Conservation (phyloP, 208 protist genomes). For the Trypanosoma congolense region DNA sequence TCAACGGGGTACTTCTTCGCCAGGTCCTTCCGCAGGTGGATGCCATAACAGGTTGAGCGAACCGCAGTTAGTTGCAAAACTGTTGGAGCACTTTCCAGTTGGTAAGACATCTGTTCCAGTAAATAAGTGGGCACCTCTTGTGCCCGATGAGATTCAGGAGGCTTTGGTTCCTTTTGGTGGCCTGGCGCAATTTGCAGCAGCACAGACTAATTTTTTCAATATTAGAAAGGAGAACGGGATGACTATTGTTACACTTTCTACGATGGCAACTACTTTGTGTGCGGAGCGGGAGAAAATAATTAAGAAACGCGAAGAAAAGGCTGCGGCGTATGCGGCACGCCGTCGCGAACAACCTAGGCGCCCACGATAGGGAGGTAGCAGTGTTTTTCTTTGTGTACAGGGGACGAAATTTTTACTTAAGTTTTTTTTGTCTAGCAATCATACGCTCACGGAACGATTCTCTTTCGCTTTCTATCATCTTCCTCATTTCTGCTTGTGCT, state of each 20-base stretch:
- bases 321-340: slow-evolving; percentile 18
- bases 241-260: slow-evolving; percentile 49
- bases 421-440: no score
- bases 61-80: slow-evolving; percentile 57
- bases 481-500: slow-evolving; percentile 3
- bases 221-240: slow-evolving; percentile 57
- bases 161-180: slow-evolving; percentile 60
- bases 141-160: slow-evolving; percentile 65
- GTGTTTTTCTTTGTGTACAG: neutral
- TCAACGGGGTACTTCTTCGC: slow-evolving; percentile 15
- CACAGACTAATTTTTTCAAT: slow-evolving; percentile 73
- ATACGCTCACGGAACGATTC: neutral
- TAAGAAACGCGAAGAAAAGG: slow-evolving; percentile 36
- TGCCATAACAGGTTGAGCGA: slow-evolving; percentile 29
- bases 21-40: slow-evolving; percentile 1
- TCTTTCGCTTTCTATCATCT: neutral
- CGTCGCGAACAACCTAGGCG: slow-evolving; percentile 17
- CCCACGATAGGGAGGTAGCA: slow-evolving; percentile 16
- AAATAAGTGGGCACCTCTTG: slow-evolving; percentile 37
- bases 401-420: no score
- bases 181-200: slow-evolving; percentile 39
- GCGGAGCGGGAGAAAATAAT: slow-evolving; percentile 28
- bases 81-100: slow-evolving; percentile 48
- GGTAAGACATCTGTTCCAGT: slow-evolving; percentile 45
- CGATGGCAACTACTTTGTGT: slow-evolving; percentile 43